A percentile compares a stretch with the other conserved stretches of the same genome.
Conservation (phyloP, 2,329 filamentous ascomycete species). For the Exophiala calicioides region DNA sequence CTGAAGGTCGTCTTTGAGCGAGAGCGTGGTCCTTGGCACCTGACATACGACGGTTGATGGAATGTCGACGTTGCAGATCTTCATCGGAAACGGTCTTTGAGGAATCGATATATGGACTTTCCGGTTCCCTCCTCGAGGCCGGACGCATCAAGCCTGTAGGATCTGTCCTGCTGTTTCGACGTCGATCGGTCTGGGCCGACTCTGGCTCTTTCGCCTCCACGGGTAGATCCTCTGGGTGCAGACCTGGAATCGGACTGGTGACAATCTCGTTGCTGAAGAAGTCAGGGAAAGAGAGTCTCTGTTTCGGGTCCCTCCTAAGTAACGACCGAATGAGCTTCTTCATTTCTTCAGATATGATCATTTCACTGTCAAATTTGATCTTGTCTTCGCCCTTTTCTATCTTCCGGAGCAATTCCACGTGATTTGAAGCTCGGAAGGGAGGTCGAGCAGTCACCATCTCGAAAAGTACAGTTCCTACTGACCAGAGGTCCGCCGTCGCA, state of each 20-base stretch:
- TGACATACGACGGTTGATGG: constrained; percentile 21
- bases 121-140: constrained; percentile 23
- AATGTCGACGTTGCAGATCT: constrained; percentile 21
- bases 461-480: constrained; percentile 89
- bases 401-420: constrained; percentile 87
- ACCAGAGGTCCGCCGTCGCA: constrained; percentile 96
- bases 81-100: constrained; percentile 19
- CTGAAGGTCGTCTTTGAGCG: constrained; percentile 14
- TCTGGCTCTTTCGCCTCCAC: constrained; percentile 9
- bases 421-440: constrained; percentile 88
- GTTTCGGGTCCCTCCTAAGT: constrained; percentile 80
- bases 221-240: constrained; percentile 74
- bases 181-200: constrained; percentile 14
- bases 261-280: constrained; percentile 80
- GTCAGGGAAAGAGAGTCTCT: constrained; percentile 80
- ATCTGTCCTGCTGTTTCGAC: constrained; percentile 26
- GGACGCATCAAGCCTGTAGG: constrained; percentile 24
- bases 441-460: constrained; percentile 92
- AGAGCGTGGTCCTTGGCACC: constrained; percentile 23
- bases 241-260: constrained; percentile 72
- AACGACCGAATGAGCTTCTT: constrained; percentile 78
- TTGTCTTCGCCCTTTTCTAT: constrained; percentile 87
- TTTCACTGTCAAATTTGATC: constrained; percentile 78
- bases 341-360: constrained; percentile 70
- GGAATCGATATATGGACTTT: constrained; percentile 28